Evolutionary conservation across 352 stramenopile genomes (phyloP), one percentile per base, ranked within the genome.

Genomic region (Globisporangium nagaii): DNA sequence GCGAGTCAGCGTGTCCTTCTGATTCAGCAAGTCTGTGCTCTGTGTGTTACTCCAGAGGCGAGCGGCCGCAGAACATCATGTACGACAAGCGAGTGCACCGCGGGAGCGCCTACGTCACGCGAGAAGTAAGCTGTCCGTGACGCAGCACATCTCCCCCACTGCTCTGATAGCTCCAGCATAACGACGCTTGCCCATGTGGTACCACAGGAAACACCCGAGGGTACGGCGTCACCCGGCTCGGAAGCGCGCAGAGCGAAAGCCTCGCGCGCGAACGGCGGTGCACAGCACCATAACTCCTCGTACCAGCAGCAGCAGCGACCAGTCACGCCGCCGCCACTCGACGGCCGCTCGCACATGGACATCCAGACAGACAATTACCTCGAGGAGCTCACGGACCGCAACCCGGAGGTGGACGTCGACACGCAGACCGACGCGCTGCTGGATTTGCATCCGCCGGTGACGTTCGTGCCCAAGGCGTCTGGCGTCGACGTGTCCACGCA

Each of bases 301-400:
- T 32, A 51, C 3, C 46, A 62, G n/a, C 44, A 61, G 24, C 68
- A 75, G 22, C 65, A 80, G 34, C 70, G 80, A 7, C 75, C 85
- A 0, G 25, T 35, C 7, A 98, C 90, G n/a, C 91, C 90, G 17
- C 88, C 88, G 9, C 80, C 94, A 12, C 68, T 98, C 24, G 70
- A 87, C 17, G 88, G 91, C 0, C 72, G 93, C 17, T 62, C 69
- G 44, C 93, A 98, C 71, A 96, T 97, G 77, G 86, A 97, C 56
- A 91, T 96, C 31, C 93, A 98, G 68, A 98, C 93, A 1, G 93
- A 98, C 56, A 96, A 87, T 45, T 98, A 96, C 67, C 71, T 98
- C 1, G 93, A 98, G 53, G 93, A 98, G 56, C 82, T 98, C 35
- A 93, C 83, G 2, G 93, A 98, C 62, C 73, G 82, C 42, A 90